Conservation (phyloP, 495 filamentous ascomycete species). For the Hamigera avellanea region DNA sequence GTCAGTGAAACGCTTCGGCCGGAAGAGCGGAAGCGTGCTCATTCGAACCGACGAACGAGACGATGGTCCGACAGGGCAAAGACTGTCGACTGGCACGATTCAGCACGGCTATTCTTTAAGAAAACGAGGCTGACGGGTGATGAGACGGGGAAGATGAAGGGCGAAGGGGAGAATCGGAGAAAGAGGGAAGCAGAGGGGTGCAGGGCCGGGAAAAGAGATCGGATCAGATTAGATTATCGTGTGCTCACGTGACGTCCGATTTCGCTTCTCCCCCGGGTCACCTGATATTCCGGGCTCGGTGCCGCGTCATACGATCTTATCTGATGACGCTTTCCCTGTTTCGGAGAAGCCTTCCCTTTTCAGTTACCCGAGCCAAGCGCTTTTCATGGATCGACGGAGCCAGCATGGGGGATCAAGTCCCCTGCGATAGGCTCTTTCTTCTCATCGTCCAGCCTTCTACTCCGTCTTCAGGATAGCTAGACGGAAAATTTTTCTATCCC, state of each 20-base stretch:
- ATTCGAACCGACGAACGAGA: slow-evolving; percentile 26
- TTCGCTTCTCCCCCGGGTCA: slow-evolving; percentile 2
- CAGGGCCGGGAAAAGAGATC: slow-evolving; percentile 11
- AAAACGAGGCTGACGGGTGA: not conserved
- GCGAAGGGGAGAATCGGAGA: slow-evolving; percentile 2
- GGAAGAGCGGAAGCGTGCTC: slow-evolving; percentile 33
- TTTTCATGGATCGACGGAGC: no score
- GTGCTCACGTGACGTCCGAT: slow-evolving; percentile 8
- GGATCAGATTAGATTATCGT: slow-evolving; percentile 36
- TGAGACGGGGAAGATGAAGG: not conserved
- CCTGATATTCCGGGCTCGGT: not conserved
- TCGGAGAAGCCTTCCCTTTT: not conserved
- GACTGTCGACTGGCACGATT: not conserved
- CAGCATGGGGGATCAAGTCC: no score
- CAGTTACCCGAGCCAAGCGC: no score
- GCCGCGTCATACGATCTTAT: slow-evolving; percentile 5
- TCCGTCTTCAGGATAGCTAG: no score
- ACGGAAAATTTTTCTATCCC: no score
- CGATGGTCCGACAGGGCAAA: no score
- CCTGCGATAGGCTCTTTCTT: no score
- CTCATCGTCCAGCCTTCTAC: no score
- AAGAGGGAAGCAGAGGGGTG: slow-evolving; percentile 3
- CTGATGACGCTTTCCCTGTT: slow-evolving; percentile 6
- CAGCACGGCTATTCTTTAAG: slow-evolving; percentile 5
- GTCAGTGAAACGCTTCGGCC: slow-evolving; percentile 17